phyloP scores from a whole-genome alignment of 352 stramenopile genomes.

The Phytophthora crassamura region DNA sequence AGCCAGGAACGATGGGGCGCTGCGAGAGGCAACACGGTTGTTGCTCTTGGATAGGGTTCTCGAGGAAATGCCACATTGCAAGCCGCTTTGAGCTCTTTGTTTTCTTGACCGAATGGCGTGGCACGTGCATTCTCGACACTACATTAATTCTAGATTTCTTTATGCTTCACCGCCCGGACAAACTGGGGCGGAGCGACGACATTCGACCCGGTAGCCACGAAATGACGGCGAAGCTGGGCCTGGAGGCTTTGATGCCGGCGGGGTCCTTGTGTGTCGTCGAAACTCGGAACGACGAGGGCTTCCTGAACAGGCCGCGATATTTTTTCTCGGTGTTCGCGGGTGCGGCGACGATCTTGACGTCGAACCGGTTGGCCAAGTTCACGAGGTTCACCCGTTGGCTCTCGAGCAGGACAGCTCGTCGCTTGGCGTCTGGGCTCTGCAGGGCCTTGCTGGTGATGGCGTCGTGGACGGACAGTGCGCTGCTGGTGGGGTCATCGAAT shows the following conservation, averaged over 20 bases:
- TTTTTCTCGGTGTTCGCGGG: slow-evolving; percentile 23
- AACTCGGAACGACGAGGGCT: slow-evolving; percentile 21
- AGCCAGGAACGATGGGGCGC: not conserved
- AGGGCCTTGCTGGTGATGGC: slow-evolving; percentile 28
- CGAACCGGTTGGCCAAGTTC: slow-evolving; percentile 52
- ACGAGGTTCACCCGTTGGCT: slow-evolving; percentile 35
- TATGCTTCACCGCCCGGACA: slow-evolving; percentile 30
- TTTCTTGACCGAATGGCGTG: slow-evolving; percentile 1
- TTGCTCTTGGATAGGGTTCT: slow-evolving; percentile 28
- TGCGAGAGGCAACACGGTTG: not conserved
- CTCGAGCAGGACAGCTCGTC: slow-evolving; percentile 28
- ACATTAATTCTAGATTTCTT: slow-evolving; percentile 21
- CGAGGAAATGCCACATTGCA: slow-evolving; percentile 29
- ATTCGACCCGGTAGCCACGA: slow-evolving; percentile 45
- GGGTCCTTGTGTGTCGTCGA: slow-evolving; percentile 17
- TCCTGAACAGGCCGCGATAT: slow-evolving; percentile 18
- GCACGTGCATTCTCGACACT: slow-evolving; percentile 25
- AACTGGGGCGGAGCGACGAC: slow-evolving; percentile 33
- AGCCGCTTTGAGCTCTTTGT: slow-evolving; percentile 35
- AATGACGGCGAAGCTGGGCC: slow-evolving; percentile 33
- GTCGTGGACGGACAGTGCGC: slow-evolving; percentile 40
- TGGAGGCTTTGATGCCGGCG: slow-evolving; percentile 21
- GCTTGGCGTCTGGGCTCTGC: slow-evolving; percentile 18
- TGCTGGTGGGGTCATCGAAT: slow-evolving; percentile 60
- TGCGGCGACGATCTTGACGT: slow-evolving; percentile 46